These are phyloP conservation scores for Boletus rubroflammeus DNA, from an alignment of 768 basidiomycete genomes.

Conservation along the genomic window DNA sequence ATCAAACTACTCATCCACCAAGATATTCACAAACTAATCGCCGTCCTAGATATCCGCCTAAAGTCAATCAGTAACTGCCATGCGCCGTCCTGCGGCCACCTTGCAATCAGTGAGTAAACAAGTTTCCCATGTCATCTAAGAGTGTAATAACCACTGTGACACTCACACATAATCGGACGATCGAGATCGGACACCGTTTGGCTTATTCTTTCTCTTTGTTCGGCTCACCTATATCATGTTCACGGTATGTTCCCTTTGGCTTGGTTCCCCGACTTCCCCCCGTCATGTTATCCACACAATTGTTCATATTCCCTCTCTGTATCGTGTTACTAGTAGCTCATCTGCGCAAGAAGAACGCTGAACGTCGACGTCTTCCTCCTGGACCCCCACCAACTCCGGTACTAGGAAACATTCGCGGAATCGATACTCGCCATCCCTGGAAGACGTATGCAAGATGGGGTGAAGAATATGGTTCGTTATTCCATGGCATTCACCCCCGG, in stretches of 20 bases:
- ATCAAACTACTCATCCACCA: too few species aligned
- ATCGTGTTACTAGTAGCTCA: constrained; percentile 6
- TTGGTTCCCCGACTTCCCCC: neutral
- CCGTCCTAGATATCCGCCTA: too few species aligned
- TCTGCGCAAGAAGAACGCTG: constrained; percentile 8
- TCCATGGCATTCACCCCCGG: neutral
- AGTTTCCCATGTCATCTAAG: neutral
- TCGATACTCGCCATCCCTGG: constrained; percentile 22
- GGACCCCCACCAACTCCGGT: constrained; percentile 20
- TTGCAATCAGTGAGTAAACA: neutral
- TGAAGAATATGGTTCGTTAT: constrained; percentile 15
- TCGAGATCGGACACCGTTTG: neutral
- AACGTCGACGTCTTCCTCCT: constrained; percentile 17
- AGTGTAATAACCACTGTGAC: too few species aligned
- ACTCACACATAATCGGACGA: neutral
- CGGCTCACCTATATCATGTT: neutral
- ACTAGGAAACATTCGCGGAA: constrained; percentile 18
- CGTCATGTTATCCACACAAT: neutral
- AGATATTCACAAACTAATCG: too few species aligned
- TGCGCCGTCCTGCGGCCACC: too few species aligned
- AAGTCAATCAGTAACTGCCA: too few species aligned
- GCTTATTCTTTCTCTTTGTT: too few species aligned
- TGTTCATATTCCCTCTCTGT: constrained; percentile 6
- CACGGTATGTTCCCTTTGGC: neutral
- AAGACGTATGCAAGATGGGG: constrained; percentile 20